Percentiles rank a stretch among this genome's conserved stretches.
These are phyloP conservation scores for Helotiales sp. DNA, from an alignment of 2,329 filamentous ascomycete species.

Conservation along the genomic window DNA sequence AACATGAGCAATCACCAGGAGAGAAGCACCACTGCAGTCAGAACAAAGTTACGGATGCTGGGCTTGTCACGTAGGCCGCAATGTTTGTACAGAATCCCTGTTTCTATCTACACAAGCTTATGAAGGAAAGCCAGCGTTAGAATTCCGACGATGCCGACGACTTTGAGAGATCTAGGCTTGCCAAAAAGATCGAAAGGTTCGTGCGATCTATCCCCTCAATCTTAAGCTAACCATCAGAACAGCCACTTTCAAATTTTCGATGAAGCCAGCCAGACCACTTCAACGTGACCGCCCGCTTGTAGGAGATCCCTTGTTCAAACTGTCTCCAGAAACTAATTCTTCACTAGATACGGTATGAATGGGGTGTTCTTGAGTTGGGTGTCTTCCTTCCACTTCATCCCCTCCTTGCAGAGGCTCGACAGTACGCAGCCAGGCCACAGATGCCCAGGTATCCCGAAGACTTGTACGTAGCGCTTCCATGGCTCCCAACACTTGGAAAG, in stretches of 20 bases:
- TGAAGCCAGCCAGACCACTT: neutral
- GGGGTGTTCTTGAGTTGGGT: slow-evolving; percentile 15
- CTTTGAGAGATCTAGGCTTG: neutral
- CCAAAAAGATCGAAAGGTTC: slow-evolving; percentile 2
- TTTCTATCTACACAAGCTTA: neutral
- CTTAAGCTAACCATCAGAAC: neutral
- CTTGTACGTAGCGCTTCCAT: slow-evolving; percentile 17
- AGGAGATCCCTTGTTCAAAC: neutral
- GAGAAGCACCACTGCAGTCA: slow-evolving; percentile 2
- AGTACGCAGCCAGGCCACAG: slow-evolving; percentile 10
- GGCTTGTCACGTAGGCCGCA: neutral
- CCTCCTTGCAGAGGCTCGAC: slow-evolving; percentile 21
- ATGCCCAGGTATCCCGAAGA: slow-evolving; percentile 4
- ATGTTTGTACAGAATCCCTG: neutral
- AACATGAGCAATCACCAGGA: neutral
- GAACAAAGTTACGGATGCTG: slow-evolving; percentile 7
- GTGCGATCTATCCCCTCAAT: neutral
- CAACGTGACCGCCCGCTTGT: neutral
- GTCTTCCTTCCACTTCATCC: slow-evolving; percentile 28
- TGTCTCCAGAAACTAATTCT: neutral
- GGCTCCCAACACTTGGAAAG: slow-evolving; percentile 13
- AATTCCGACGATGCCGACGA: neutral
- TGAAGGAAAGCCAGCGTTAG: neutral
- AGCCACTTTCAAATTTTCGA: neutral
- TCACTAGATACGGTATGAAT: neutral